Conservation (phyloP, 2,329 filamentous ascomycete genomes). For the Hymenoscyphus salicellus region DNA sequence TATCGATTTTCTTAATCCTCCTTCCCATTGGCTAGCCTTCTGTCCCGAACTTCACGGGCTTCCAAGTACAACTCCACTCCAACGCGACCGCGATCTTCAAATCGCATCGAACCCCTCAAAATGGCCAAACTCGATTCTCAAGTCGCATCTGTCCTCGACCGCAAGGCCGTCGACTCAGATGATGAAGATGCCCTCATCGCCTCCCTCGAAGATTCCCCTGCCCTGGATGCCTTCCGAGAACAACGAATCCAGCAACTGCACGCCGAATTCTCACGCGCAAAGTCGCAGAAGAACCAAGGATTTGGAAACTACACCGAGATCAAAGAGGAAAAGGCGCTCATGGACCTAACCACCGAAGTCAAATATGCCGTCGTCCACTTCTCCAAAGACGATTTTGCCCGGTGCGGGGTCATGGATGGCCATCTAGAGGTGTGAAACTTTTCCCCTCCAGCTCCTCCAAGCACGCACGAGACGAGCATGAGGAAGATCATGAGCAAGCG, state of each 20-base stretch:
- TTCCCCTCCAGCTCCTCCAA: not conserved
- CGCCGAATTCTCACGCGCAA: slow-evolving; percentile 51
- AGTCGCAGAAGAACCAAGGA: slow-evolving; percentile 47
- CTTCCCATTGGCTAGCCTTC: not conserved
- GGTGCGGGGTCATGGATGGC: slow-evolving; percentile 42
- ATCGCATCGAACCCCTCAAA: slow-evolving; percentile 12
- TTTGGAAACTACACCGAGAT: slow-evolving; percentile 55
- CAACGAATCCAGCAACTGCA: slow-evolving; percentile 57
- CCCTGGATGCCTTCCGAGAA: slow-evolving; percentile 54
- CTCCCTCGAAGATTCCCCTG: slow-evolving; percentile 51
- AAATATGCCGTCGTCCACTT: slow-evolving; percentile 43
- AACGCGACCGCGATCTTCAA: slow-evolving; percentile 15
- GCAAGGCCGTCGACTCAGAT: slow-evolving; percentile 37
- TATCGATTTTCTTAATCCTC: not conserved
- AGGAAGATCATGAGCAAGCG: not conserved
- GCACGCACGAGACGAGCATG: not conserved
- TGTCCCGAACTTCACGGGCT: not conserved
- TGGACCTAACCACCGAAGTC: slow-evolving; percentile 44
- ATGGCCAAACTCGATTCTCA: slow-evolving; percentile 49
- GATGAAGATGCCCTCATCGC: slow-evolving; percentile 59
- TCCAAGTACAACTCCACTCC: slow-evolving; percentile 3
- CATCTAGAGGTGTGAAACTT: slow-evolving; percentile 37
- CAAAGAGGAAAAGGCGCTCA: slow-evolving; percentile 55
- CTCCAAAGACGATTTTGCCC: slow-evolving; percentile 41
- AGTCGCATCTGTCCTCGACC: slow-evolving; percentile 49